These are phyloP conservation scores for Lactarius tabidus DNA, from an alignment of 768 basidiomycete species.

Conservation along the genomic window DNA sequence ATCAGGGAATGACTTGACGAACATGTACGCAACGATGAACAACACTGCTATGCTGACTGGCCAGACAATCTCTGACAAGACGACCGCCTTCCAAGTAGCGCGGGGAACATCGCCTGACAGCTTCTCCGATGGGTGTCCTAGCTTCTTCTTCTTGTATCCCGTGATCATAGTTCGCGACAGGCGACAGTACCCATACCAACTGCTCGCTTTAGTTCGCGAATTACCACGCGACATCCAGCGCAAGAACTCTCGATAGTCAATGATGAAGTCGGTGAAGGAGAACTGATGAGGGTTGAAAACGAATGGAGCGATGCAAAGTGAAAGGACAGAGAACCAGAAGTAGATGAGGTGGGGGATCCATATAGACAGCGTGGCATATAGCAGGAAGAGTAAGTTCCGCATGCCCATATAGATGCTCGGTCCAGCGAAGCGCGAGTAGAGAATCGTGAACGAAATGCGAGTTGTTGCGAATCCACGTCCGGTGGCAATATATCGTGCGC, in stretches of 20 bases:
- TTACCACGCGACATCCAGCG: constrained; percentile 99
- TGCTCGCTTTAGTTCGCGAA: constrained; percentile 92
- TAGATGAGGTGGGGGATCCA: constrained; percentile 96
- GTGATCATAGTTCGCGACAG: constrained; percentile 96
- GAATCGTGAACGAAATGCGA: constrained; percentile 90
- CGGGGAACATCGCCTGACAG: constrained; percentile 91
- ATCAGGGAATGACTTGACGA: constrained; percentile 87
- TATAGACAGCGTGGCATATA: constrained; percentile 87
- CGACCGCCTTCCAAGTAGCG: constrained; percentile 79
- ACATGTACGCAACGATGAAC: constrained; percentile 85
- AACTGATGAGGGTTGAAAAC: constrained; percentile 99
- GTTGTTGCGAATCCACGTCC: constrained; percentile 99
- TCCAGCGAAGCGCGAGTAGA: constrained; percentile 98
- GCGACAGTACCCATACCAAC: constrained; percentile 99
- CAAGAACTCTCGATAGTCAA: constrained; percentile 97
- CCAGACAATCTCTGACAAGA: constrained; percentile 79
- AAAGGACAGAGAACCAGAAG: constrained; percentile 97
- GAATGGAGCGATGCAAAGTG: constrained; percentile 95
- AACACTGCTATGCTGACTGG: constrained; percentile 72
- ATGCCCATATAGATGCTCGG: constrained; percentile 99
- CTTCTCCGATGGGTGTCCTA: constrained; percentile 97
- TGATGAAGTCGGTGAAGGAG: constrained; percentile 93
- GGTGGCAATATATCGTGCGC: constrained; percentile 98
- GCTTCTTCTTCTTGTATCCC: constrained; percentile 98
- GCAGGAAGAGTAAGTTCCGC: constrained; percentile 84